A percentile compares a stretch with the other conserved stretches of the same genome.
Evolutionary conservation across 306 rosid species (phyloP).

Genomic region (Glycine latifolia): DNA sequence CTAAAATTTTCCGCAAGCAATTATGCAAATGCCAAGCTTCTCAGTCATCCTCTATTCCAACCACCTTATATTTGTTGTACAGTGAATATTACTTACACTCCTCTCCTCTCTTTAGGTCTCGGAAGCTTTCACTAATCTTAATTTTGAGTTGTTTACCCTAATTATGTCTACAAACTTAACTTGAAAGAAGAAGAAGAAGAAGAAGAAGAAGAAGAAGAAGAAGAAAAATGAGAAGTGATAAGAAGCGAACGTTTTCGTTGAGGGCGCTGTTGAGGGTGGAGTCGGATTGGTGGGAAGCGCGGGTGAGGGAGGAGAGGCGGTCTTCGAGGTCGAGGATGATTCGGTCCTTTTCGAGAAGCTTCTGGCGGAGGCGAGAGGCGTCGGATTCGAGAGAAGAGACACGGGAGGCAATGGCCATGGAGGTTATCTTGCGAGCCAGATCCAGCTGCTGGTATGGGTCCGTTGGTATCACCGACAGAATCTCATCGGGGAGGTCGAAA

Average conservation of each 20-base stretch:
- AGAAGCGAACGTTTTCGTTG: slow-evolving; percentile 61
- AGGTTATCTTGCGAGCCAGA: slow-evolving; percentile 93
- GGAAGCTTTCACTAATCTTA: no score
- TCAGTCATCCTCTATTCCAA: no score
- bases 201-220: no score
- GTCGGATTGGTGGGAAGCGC: slow-evolving; percentile 63
- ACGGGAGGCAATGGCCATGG: slow-evolving; percentile 92
- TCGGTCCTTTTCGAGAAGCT: slow-evolving; percentile 70
- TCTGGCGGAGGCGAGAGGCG: slow-evolving; percentile 60
- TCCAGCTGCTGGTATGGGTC: slow-evolving; percentile 93
- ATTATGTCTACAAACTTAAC: no score
- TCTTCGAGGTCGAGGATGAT: slow-evolving; percentile 64
- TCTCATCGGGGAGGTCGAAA: slow-evolving; percentile 72
- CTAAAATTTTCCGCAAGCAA: no score
- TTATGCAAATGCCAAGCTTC: no score
- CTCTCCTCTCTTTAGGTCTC: no score
- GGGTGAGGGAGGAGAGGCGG: slow-evolving; percentile 56
- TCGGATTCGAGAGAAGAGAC: slow-evolving; percentile 83
- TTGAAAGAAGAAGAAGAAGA: no score
- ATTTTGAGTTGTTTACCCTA: no score
- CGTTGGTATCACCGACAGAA: slow-evolving; percentile 75
- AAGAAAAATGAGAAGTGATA: no score
- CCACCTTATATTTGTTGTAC: no score
- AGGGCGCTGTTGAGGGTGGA: slow-evolving; percentile 61
- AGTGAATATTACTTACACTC: no score